A percentile compares a stretch with the other conserved stretches of the same genome.
Evolutionary conservation across 306 rosid species (phyloP).

Genomic region (Elaeagnus macrophylla): DNA sequence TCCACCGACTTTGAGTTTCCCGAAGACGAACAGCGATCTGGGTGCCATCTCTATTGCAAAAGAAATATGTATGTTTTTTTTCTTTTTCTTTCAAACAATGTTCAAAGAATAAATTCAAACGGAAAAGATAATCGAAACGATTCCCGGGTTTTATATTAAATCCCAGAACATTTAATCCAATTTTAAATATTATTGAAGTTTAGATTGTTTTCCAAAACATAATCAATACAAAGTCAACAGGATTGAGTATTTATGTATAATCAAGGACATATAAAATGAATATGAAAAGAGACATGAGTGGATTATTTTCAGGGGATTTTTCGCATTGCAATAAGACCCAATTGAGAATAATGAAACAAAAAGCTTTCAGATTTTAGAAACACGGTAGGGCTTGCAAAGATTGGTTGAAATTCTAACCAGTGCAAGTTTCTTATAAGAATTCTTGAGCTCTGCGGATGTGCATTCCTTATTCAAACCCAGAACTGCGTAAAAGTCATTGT

Average conservation of each 20-base stretch:
- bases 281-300: background rate
- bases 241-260: too few species aligned
- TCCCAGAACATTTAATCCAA: too few species aligned
- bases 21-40: constrained; percentile 86
- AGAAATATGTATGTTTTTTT: constrained; percentile 22
- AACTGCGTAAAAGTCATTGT: constrained; percentile 49
- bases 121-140: background rate
- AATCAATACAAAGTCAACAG: too few species aligned
- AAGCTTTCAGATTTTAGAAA: background rate
- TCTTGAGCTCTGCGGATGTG: constrained; percentile 55
- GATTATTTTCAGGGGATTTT: background rate
- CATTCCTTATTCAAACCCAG: constrained; percentile 84
- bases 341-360: constrained; percentile 3
- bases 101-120: background rate
- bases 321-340: constrained; percentile 9
- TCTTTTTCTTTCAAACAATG: background rate
- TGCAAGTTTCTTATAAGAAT: constrained; percentile 84
- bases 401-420: constrained; percentile 42
- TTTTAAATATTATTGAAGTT: too few species aligned
- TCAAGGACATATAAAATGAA: constrained; percentile 1
- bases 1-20: constrained; percentile 71
- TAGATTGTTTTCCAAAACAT: background rate
- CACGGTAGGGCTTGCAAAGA: background rate
- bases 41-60: constrained; percentile 85
- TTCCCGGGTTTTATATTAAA: too few species aligned